Evolutionary conservation across 257 asterid species (phyloP).

Genomic region (Nicotiana benthamiana): DNA sequence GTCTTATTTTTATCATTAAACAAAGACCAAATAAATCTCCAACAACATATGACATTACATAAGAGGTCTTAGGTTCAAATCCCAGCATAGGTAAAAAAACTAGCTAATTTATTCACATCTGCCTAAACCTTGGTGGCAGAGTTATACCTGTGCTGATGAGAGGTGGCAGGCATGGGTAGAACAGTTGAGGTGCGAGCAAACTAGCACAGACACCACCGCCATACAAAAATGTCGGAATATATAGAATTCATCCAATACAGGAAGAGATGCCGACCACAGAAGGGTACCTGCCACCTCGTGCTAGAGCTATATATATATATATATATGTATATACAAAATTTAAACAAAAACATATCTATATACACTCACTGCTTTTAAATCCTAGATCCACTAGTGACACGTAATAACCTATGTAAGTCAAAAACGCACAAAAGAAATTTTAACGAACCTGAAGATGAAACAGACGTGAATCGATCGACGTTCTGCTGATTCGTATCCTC

Average conservation of each 20-base stretch:
- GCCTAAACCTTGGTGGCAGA: too few species aligned
- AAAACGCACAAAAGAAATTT: background rate
- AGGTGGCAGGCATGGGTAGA: too few species aligned
- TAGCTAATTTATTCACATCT: too few species aligned
- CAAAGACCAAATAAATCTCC: background rate
- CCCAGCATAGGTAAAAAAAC: too few species aligned
- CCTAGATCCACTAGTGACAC: background rate
- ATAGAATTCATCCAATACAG: background rate
- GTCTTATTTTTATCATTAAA: background rate
- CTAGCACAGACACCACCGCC: too few species aligned
- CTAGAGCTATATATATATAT: background rate
- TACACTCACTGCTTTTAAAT: background rate
- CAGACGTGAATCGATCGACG: background rate
- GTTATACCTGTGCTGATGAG: too few species aligned
- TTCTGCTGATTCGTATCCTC: conserved; percentile 1
- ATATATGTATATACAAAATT: background rate
- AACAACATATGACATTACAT: background rate
- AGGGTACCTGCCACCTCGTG: background rate
- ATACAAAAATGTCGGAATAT: background rate
- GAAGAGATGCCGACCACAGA: background rate
- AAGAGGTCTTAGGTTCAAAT: too few species aligned
- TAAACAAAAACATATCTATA: background rate
- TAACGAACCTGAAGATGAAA: background rate
- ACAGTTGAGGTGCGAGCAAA: too few species aligned
- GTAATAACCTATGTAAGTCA: background rate